Evolutionary conservation across 2,329 filamentous ascomycete species (phyloP).

Genomic region (Botryotinia convoluta): DNA sequence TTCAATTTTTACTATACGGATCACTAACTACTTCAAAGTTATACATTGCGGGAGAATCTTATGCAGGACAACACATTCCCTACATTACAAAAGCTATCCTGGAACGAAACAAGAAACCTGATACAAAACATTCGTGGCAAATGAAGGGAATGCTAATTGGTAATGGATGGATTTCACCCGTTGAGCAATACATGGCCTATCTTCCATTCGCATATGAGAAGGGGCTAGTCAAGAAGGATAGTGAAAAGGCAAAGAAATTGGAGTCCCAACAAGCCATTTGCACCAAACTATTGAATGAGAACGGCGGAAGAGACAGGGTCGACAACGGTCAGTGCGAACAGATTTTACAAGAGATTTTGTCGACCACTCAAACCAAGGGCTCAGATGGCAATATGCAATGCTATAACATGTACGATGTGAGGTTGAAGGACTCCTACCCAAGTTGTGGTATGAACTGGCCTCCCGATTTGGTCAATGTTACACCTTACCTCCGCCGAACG

Average conservation of each 20-base stretch:
- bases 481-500: constrained; percentile 77
- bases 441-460: constrained; percentile 99
- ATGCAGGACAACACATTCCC: constrained; percentile 93
- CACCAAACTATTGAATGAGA: constrained; percentile 55
- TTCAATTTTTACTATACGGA: neutral
- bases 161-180: constrained; percentile 94
- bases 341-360: constrained; percentile 71
- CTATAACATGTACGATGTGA: constrained; percentile 96
- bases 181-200: constrained; percentile 87
- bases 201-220: constrained; percentile 77
- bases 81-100: constrained; percentile 93
- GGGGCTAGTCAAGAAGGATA: constrained; percentile 67
- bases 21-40: constrained; percentile 54
- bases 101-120: constrained; percentile 70
- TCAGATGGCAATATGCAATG: constrained; percentile 58
- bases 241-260: constrained; percentile 60
- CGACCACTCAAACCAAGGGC: constrained; percentile 56
- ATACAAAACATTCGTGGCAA: constrained; percentile 61
- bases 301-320: constrained; percentile 59
- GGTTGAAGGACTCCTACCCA: constrained; percentile 74
- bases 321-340: constrained; percentile 70
- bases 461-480: constrained; percentile 73
- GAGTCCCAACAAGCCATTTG: constrained; percentile 70
- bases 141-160: constrained; percentile 86
- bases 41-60: constrained; percentile 94